phyloP scores from a whole-genome alignment of 2,329 filamentous ascomycete genomes.

The Drechmeria coniospora region DNA sequence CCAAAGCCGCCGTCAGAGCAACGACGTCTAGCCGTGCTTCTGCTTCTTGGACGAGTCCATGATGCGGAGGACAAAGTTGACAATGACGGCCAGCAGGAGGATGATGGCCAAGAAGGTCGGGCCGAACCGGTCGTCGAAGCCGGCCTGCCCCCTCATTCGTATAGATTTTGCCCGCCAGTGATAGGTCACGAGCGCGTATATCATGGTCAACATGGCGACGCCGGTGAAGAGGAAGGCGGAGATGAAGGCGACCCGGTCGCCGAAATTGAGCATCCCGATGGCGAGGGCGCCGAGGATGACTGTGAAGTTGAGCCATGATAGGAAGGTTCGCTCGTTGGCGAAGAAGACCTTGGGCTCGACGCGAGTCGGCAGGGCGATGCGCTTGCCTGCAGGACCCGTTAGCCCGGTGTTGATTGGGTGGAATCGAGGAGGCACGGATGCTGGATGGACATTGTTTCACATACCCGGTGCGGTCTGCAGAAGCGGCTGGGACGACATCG shows the following conservation, averaged over 20 bases:
- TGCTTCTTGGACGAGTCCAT: slow-evolving; percentile 25
- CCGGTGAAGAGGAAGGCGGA: slow-evolving; percentile 85
- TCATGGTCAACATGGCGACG: slow-evolving; percentile 88
- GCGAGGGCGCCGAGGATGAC: slow-evolving; percentile 94
- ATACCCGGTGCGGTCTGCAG: slow-evolving; percentile 85
- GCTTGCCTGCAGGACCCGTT: slow-evolving; percentile 56
- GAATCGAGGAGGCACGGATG: not conserved
- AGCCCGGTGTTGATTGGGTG: slow-evolving; percentile 2
- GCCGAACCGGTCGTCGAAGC: slow-evolving; percentile 91
- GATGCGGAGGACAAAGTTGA: slow-evolving; percentile 84
- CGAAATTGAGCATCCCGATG: slow-evolving; percentile 95
- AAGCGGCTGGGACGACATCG: slow-evolving; percentile 91
- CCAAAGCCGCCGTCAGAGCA: not conserved
- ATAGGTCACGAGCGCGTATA: slow-evolving; percentile 88
- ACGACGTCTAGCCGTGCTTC: slow-evolving; percentile 9
- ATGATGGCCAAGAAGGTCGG: slow-evolving; percentile 82
- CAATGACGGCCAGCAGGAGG: slow-evolving; percentile 73
- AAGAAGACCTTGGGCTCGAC: slow-evolving; percentile 99
- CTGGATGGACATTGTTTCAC: slow-evolving; percentile 11
- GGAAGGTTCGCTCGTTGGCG: slow-evolving; percentile 97
- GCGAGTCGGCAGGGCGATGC: slow-evolving; percentile 91
- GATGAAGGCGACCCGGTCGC: slow-evolving; percentile 86
- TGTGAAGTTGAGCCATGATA: slow-evolving; percentile 99
- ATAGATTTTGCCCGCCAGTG: slow-evolving; percentile 96
- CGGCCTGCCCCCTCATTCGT: slow-evolving; percentile 75